Conservation (phyloP, 2,329 filamentous ascomycete genomes). For the Fusarium sp. region DNA sequence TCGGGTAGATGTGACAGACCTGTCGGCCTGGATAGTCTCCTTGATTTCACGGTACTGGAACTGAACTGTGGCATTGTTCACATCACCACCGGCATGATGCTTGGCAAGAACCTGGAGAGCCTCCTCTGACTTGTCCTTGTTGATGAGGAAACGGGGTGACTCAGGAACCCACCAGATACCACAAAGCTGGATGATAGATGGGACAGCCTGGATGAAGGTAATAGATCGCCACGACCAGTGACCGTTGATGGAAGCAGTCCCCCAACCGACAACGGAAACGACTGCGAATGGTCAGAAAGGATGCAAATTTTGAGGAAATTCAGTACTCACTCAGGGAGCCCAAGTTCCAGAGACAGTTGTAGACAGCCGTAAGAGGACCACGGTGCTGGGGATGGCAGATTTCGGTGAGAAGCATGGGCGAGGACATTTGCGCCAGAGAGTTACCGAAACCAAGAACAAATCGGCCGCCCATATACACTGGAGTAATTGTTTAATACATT, state of each 20-base stretch:
- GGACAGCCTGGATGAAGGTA: constrained; percentile 70
- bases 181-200: constrained; percentile 69
- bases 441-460: constrained; percentile 71
- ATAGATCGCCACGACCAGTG: constrained; percentile 77
- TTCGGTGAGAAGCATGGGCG: constrained; percentile 72
- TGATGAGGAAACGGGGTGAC: constrained; percentile 72
- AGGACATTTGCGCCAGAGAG: constrained; percentile 70
- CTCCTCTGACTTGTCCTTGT: constrained; percentile 70
- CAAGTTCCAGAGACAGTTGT: constrained; percentile 75
- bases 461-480: constrained; percentile 54
- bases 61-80: constrained; percentile 68
- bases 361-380: constrained; percentile 71
- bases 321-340: constrained; percentile 55
- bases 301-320: background rate
- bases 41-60: constrained; percentile 75
- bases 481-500: background rate
- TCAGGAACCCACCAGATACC: constrained; percentile 77
- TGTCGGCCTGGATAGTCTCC: constrained; percentile 69
- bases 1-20: constrained; percentile 57
- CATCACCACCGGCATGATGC: constrained; percentile 71
- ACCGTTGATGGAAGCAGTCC: constrained; percentile 65
- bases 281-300: constrained; percentile 43
- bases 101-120: constrained; percentile 70
- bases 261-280: constrained; percentile 72
- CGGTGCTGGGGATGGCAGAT: constrained; percentile 76